A percentile compares a stretch with the other conserved stretches of the same genome.
Conservation (phyloP, 352 stramenopile genomes). For the Phytophthora pini region DNA sequence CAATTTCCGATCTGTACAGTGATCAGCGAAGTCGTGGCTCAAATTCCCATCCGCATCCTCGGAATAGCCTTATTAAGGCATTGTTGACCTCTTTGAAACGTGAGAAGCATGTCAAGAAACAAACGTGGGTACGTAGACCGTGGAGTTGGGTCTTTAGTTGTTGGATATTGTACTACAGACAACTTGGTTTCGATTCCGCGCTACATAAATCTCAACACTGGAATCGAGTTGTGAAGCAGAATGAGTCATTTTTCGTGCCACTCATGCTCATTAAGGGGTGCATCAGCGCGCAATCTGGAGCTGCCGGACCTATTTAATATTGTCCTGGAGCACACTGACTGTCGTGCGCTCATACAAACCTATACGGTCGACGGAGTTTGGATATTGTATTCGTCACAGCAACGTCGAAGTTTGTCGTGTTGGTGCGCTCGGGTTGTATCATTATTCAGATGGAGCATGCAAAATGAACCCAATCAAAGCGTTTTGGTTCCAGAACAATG, state of each 20-base stretch:
- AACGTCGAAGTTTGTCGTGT: not conserved
- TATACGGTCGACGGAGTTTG: not conserved
- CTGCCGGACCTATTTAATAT: not conserved
- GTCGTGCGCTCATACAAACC: not conserved
- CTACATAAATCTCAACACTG: not conserved
- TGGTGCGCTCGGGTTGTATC: not conserved
- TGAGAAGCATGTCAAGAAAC: not conserved
- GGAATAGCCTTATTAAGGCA: not conserved
- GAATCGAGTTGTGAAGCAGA: not conserved
- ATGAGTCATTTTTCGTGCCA: not conserved
- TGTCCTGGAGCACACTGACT: not conserved
- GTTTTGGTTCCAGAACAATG: not conserved
- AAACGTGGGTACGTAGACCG: not conserved
- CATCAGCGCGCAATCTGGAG: not conserved
- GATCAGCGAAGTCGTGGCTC: not conserved
- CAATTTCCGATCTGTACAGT: not conserved
- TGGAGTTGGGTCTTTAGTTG: not conserved
- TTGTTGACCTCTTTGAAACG: not conserved
- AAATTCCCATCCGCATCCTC: not conserved
- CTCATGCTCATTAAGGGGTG: not conserved
- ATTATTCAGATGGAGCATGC: not conserved
- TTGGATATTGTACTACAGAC: not conserved
- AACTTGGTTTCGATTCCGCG: not conserved
- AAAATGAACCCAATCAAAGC: not conserved
- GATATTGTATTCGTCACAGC: not conserved